Percentiles rank a stretch among this genome's conserved stretches.
Conservation (phyloP, 495 filamentous ascomycete genomes). For the Penicillium pulvis region DNA sequence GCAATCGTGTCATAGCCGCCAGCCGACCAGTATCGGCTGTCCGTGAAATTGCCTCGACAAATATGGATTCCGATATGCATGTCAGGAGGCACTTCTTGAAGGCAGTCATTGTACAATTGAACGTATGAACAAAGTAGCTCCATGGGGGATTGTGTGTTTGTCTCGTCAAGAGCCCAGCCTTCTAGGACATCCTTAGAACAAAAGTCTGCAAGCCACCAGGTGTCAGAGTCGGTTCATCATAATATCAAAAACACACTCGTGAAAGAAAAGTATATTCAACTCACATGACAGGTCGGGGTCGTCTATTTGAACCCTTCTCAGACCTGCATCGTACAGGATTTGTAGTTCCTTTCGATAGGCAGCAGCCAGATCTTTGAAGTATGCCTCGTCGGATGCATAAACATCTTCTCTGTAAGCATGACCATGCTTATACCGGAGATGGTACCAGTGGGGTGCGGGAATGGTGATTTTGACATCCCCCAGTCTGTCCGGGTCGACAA, state of each 20-base stretch:
- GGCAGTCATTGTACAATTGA: neutral
- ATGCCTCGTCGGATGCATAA: constrained; percentile 7
- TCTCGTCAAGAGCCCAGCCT: neutral
- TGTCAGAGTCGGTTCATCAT: neutral
- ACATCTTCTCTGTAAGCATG: neutral
- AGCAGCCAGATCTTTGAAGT: constrained; percentile 15
- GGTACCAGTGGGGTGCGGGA: neutral
- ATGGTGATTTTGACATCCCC: constrained; percentile 2
- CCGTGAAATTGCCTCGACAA: constrained; percentile 1
- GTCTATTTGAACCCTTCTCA: constrained; percentile 16
- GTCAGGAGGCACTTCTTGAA: neutral
- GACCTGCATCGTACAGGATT: constrained; percentile 20
- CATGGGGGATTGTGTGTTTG: neutral
- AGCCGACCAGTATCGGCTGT: neutral
- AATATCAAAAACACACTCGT: too few relatives aligned
- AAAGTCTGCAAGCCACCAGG: neutral
- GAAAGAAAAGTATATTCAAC: neutral
- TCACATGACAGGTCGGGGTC: neutral
- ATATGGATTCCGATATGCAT: constrained; percentile 4
- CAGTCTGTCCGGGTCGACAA: neutral
- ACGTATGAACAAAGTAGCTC: neutral
- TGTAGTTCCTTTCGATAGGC: constrained; percentile 11
- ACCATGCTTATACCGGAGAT: neutral
- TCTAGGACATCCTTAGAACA: neutral
- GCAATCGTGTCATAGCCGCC: constrained; percentile 1